A percentile compares a stretch with the other conserved stretches of the same genome.
Evolutionary conservation across 2,329 filamentous ascomycete genomes (phyloP).

Genomic region (Cladosporium oxysporum): DNA sequence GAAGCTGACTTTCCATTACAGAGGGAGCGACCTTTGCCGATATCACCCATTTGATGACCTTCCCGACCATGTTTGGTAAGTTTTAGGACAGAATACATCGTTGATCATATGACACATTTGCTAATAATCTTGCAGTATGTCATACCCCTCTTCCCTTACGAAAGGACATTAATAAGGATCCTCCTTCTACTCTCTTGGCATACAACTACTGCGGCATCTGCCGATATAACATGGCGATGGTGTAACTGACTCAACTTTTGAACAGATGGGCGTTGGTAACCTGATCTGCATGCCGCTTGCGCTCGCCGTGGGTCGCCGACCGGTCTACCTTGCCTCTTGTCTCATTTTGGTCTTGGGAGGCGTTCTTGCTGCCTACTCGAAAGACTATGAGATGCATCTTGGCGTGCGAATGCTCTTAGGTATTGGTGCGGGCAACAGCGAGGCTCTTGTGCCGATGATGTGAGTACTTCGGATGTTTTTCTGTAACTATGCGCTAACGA

Average conservation of each 20-base stretch:
- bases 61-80: conserved; percentile 32
- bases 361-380: conserved; percentile 31
- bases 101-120: no score
- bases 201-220: no score
- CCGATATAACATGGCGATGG: no score
- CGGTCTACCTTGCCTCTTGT: conserved; percentile 36
- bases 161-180: no score
- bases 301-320: conserved; percentile 37
- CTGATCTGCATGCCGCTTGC: conserved; percentile 42
- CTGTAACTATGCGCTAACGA: not conserved
- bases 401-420: conserved; percentile 35
- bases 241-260: no score
- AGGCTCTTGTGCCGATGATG: conserved; percentile 32
- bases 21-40: conserved; percentile 42
- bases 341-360: conserved; percentile 33
- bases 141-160: no score
- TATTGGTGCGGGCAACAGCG: conserved; percentile 35
- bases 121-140: no score
- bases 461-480: not conserved
- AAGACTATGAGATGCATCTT: conserved; percentile 30
- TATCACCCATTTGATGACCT: conserved; percentile 42
- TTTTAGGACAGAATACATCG: no score
- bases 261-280: conserved; percentile 28
- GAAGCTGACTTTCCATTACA: not conserved
- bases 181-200: no score